Evolutionary conservation across 176 grass and related monocot species (phyloP).

Genomic region (Musa itinerans): DNA sequence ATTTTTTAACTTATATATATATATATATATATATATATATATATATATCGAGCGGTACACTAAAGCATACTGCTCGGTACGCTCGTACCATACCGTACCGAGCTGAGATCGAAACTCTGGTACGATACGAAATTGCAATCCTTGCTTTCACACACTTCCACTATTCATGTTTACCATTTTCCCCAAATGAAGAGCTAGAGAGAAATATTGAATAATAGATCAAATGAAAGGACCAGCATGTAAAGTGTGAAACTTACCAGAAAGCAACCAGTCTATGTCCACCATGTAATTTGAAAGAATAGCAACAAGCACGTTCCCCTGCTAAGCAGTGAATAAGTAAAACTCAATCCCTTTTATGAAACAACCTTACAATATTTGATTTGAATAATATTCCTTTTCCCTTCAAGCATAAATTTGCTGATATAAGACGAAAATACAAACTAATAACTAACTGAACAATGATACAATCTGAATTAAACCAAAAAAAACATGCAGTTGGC

Average conservation of each 20-base stretch:
- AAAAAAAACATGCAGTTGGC: not conserved
- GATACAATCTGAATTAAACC: not conserved
- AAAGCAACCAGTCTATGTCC: conserved; percentile 87
- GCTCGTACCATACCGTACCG: too few relatives aligned
- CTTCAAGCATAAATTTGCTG: not conserved
- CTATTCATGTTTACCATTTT: too few relatives aligned
- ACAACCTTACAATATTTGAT: not conserved
- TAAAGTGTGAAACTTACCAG: conserved; percentile 32
- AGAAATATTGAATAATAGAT: too few relatives aligned
- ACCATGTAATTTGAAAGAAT: conserved; percentile 98
- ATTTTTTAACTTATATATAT: too few relatives aligned
- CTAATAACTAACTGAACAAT: not conserved
- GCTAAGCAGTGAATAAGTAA: conserved; percentile 22
- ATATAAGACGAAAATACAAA: not conserved
- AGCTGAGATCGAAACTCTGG: too few relatives aligned
- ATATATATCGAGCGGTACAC: too few relatives aligned
- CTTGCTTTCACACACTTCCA: too few relatives aligned
- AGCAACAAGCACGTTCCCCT: conserved; percentile 70
- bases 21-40: too few relatives aligned
- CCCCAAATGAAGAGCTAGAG: too few relatives aligned
- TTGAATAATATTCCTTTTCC: not conserved
- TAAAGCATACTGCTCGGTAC: too few relatives aligned
- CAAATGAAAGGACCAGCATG: too few relatives aligned
- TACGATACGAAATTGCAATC: too few relatives aligned
- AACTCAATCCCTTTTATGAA: conserved; percentile 22